phyloP scores from a whole-genome alignment of 768 basidiomycete species.

The Pisolithus orientalis region DNA sequence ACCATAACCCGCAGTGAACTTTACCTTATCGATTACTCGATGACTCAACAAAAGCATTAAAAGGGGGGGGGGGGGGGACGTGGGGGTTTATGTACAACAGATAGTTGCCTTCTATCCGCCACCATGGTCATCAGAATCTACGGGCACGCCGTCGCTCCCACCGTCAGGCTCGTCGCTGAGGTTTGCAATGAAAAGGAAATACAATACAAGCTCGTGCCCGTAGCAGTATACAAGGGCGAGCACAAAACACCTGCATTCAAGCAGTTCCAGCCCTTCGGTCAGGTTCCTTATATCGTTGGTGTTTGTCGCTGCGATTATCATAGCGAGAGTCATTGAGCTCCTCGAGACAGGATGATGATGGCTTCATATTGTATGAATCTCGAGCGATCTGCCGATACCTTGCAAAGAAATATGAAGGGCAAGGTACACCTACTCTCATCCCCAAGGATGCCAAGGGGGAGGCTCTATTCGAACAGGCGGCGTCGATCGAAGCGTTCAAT shows the following conservation, averaged over 20 bases:
- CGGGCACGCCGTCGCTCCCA: constrained; percentile 6
- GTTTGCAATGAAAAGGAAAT: constrained; percentile 9
- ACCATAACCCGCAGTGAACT: no score
- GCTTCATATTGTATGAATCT: constrained; percentile 26
- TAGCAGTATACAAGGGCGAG: constrained; percentile 10
- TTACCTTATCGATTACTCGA: no score
- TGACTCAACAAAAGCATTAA: no score
- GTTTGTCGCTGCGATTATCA: background rate
- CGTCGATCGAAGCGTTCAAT: constrained; percentile 23
- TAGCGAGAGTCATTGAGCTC: background rate
- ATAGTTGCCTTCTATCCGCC: background rate
- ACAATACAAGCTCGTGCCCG: constrained; percentile 18
- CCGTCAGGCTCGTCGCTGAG: constrained; percentile 12
- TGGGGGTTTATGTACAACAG: background rate
- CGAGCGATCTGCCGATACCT: constrained; percentile 29
- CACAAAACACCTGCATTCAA: constrained; percentile 15
- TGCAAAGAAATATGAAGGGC: constrained; percentile 18
- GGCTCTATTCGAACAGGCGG: constrained; percentile 18
- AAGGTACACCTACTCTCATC: constrained; percentile 16
- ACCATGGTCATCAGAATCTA: constrained; percentile 15
- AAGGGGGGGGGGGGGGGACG: background rate
- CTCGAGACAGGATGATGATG: constrained; percentile 41
- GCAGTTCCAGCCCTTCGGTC: constrained; percentile 29
- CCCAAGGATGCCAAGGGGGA: constrained; percentile 9
- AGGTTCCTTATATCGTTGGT: constrained; percentile 26